These are phyloP conservation scores for Leishmania braziliensis DNA, from an alignment of 208 protist genomes.

Conservation along the genomic window DNA sequence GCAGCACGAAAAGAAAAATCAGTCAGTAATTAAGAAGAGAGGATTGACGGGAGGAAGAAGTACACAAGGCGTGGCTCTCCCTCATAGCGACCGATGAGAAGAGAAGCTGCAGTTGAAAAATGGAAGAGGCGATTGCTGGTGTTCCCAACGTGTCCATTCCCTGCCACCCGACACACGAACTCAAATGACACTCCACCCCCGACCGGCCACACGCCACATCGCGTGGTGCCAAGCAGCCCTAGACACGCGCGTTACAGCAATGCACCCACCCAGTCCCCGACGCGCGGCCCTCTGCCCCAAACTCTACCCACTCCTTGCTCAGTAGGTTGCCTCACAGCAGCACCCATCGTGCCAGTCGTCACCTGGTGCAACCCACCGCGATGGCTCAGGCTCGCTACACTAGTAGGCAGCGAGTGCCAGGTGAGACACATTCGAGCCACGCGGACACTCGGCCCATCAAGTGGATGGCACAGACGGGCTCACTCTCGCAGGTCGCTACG, in stretches of 20 bases:
- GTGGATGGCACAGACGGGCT: not conserved
- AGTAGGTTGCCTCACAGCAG: not conserved
- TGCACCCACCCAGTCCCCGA: not conserved
- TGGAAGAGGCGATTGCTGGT: no score
- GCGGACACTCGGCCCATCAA: not conserved
- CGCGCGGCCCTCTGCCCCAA: not conserved
- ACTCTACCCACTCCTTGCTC: not conserved
- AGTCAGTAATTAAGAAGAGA: not conserved
- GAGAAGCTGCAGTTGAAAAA: not conserved
- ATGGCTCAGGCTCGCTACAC: not conserved
- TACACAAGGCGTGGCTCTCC: not conserved
- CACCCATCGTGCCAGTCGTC: no score
- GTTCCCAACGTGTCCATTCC: no score
- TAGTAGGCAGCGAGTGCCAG: not conserved
- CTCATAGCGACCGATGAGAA: not conserved
- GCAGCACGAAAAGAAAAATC: conserved; percentile 2
- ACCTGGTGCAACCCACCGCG: not conserved
- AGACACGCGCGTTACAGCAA: not conserved
- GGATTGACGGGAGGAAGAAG: not conserved
- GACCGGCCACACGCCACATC: no score
- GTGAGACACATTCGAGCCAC: not conserved
- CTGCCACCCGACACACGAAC: no score
- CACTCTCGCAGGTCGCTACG: not conserved
- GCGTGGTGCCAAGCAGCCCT: no score
- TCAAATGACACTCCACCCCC: no score